Conservation (phyloP, 83 land plant genomes). For the Thuja plicata region DNA sequence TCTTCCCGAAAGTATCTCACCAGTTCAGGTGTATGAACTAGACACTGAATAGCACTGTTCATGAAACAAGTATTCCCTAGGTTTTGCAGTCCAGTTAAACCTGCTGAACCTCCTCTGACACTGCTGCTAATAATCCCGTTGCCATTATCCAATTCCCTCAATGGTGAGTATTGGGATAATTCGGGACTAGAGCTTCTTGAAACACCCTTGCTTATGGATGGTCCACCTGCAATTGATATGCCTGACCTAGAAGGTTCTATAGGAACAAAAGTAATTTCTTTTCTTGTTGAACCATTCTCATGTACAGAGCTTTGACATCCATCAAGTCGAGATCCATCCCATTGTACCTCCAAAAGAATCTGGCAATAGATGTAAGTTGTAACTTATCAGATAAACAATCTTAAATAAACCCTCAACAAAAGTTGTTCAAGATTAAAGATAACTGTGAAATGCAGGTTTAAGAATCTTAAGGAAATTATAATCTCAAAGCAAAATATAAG, state of each 20-base stretch:
- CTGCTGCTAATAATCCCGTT: conserved; percentile 36
- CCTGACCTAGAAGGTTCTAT: conserved; percentile 53
- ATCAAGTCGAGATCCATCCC: conserved; percentile 42
- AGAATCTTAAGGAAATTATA: neutral
- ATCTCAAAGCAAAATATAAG: neutral
- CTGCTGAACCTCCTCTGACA: conserved; percentile 54
- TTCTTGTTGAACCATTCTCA: conserved; percentile 53
- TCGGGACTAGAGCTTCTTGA: conserved; percentile 58
- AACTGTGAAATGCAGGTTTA: neutral
- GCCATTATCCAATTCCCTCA: conserved; percentile 47
- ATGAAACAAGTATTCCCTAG: conserved; percentile 94
- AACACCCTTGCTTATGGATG: conserved; percentile 54
- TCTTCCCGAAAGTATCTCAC: conserved; percentile 82
- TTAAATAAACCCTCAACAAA: neutral
- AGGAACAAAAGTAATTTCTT: conserved; percentile 38
- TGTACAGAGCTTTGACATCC: conserved; percentile 37
- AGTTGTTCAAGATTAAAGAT: neutral
- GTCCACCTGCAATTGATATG: conserved; percentile 61
- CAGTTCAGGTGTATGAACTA: conserved; percentile 92
- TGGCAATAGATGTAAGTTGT: conserved; percentile 21
- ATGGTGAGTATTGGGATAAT: conserved; percentile 35
- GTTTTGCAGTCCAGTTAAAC: conserved; percentile 77
- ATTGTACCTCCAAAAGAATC: conserved; percentile 78
- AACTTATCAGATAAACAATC: conserved; percentile 3
- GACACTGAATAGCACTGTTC: conserved; percentile 94